These are phyloP conservation scores for Platanthera zijinensis DNA, from an alignment of 106 monocot species.

Conservation along the genomic window DNA sequence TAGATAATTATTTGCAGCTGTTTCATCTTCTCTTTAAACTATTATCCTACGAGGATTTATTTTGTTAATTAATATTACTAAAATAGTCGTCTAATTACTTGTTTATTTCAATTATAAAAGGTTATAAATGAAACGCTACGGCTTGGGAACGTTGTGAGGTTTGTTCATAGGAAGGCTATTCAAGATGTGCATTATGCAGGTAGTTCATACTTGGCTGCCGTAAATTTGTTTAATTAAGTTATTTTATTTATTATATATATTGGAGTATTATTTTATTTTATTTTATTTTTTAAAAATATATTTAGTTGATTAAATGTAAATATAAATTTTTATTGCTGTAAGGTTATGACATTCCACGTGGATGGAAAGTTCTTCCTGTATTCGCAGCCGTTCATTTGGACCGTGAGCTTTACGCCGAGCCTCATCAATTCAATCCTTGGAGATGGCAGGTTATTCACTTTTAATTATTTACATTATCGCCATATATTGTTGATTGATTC, in stretches of 20 bases:
- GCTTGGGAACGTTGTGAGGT: slow-evolving; percentile 76
- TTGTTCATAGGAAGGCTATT: slow-evolving; percentile 73
- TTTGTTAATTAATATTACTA: neutral
- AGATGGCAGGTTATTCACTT: slow-evolving; percentile 59
- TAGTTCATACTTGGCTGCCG: slow-evolving; percentile 5
- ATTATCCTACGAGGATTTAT: too few relatives aligned
- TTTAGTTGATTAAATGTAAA: neutral
- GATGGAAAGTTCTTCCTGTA: slow-evolving; percentile 84
- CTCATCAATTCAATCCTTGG: slow-evolving; percentile 74
- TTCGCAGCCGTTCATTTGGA: slow-evolving; percentile 68
- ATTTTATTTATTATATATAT: neutral
- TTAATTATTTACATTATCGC: neutral
- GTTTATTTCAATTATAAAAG: slow-evolving; percentile 21
- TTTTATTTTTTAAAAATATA: neutral
- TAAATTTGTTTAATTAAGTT: slow-evolving; percentile 5
- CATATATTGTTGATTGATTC: too few relatives aligned
- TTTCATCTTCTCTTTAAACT: too few relatives aligned
- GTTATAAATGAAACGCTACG: slow-evolving; percentile 90
- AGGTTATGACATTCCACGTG: slow-evolving; percentile 66
- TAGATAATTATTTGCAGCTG: too few relatives aligned
- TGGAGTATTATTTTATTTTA: neutral
- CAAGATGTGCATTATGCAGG: slow-evolving; percentile 55
- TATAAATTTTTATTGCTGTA: neutral
- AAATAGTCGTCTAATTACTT: neutral
- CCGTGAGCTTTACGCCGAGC: slow-evolving; percentile 31